phyloP scores from a whole-genome alignment of 2,329 filamentous ascomycete species.

The Ophiostoma ips region DNA sequence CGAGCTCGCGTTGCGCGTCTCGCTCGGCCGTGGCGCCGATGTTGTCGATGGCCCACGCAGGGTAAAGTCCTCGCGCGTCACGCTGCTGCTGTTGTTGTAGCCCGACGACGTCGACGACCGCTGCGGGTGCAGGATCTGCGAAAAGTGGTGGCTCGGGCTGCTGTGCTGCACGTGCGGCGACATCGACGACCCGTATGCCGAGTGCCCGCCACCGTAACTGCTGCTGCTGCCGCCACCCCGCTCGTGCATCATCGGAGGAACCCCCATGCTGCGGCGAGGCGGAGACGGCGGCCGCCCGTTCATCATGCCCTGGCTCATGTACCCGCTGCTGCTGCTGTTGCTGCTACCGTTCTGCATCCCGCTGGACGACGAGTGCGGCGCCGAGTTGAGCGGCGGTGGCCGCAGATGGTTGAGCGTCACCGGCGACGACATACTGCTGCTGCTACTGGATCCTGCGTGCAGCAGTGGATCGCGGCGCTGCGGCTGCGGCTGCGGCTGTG shows the following conservation, averaged over 20 bases:
- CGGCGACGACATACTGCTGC: conserved; percentile 6
- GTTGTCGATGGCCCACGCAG: conserved; percentile 13
- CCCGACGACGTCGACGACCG: conserved; percentile 19
- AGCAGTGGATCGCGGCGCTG: conserved; percentile 9
- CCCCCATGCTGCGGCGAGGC: conserved; percentile 25
- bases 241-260: conserved; percentile 23
- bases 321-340: background rate
- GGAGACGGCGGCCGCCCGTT: conserved; percentile 37
- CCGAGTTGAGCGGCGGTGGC: conserved; percentile 6
- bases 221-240: background rate
- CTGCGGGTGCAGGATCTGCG: conserved; percentile 20
- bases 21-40: conserved; percentile 19
- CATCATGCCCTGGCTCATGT: conserved; percentile 12
- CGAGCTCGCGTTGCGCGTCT: conserved; percentile 40
- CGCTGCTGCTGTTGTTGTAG: conserved; percentile 8
- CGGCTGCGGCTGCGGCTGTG: background rate
- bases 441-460: conserved; percentile 2
- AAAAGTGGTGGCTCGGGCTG: conserved; percentile 28
- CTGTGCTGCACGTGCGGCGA: conserved; percentile 21
- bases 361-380: background rate
- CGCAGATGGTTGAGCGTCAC: conserved; percentile 14
- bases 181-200: conserved; percentile 11
- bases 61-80: conserved; percentile 14
- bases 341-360: conserved; percentile 10
- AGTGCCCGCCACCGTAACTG: background rate